Evolutionary conservation across 1,139 yeast genomes (phyloP), one percentile per base, ranked within the genome.

Genomic region (Trichomonascaceae sp.): DNA sequence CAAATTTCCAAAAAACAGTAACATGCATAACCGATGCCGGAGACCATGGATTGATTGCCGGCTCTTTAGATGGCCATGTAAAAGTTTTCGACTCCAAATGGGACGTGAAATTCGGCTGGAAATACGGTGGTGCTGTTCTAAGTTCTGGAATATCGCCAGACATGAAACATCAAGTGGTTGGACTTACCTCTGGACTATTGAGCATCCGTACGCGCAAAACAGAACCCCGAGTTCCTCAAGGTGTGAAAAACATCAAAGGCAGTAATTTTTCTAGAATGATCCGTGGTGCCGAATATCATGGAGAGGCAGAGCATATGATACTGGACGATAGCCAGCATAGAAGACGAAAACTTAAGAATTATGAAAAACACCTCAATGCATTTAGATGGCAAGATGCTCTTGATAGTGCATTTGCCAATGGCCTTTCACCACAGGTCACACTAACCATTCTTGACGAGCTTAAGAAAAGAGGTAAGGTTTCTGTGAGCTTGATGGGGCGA

Each of bases 51-150:
- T 75, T 93, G 52, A 72, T 93, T 51, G 97, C 96, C 8, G 97
- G 98, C 20, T 91, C 97, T 0, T 76, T 93, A 57, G 99, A 93
- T 70, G 99, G 99, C 17, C 99, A 93, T 70, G 96, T 93, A 56
- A 93, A 93, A 71, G 90, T 91, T 49, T 88, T 93, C 69, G 98
- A 91, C 70, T 82, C 88, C 39, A 74, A 82, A 41, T 93, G 95
- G 91, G 87, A 86, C 58, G 96, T 91, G 59, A 87, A 86, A 68
- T 93, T 90, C 69, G 98, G 98, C 46, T 93, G 98, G 98, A 93
- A 91, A 70, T 91, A 87, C 66, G 96, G 96, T 44, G 90, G 95
- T 15, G 95, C 96, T 45, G 96, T 93, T 0, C 75, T 93, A 61
- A 78, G 90, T 63, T 84, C 96, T 67, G 98, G 91, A 8, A 86